Evolutionary conservation across 2,329 filamentous ascomycete species (phyloP).

Genomic region (Thielaviopsis populi): DNA sequence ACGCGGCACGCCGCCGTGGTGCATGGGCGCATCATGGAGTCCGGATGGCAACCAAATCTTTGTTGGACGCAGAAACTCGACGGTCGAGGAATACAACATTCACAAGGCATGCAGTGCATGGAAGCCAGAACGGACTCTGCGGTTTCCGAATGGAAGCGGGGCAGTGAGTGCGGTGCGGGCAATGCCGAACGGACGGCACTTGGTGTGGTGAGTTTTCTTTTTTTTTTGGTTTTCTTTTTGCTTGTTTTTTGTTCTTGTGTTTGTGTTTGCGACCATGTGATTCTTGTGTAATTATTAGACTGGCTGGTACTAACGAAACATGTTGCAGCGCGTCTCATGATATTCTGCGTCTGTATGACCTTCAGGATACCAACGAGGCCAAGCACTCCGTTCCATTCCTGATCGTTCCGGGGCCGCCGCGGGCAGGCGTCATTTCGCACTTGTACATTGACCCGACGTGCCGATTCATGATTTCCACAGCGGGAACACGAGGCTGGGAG

Average conservation of each 20-base stretch:
- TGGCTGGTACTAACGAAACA: not conserved
- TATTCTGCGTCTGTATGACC: constrained; percentile 83
- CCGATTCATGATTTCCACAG: constrained; percentile 79
- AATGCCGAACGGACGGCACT: constrained; percentile 85
- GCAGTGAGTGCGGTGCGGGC: constrained; percentile 74
- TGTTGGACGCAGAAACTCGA: constrained; percentile 75
- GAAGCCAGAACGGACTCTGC: constrained; percentile 62
- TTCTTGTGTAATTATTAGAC: not conserved
- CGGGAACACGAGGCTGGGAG: constrained; percentile 90
- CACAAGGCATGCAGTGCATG: constrained; percentile 56
- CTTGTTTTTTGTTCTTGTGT: no score
- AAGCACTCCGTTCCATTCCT: constrained; percentile 82
- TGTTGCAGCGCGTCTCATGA: constrained; percentile 65
- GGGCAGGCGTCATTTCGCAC: constrained; percentile 75
- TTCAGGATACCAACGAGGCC: constrained; percentile 48
- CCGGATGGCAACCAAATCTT: constrained; percentile 93
- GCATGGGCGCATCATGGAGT: constrained; percentile 93
- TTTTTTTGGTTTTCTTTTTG: no score
- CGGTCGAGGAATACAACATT: constrained; percentile 85
- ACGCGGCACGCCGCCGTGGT: constrained; percentile 78
- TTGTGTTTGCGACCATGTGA: not conserved
- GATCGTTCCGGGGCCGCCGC: constrained; percentile 75
- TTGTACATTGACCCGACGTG: constrained; percentile 79
- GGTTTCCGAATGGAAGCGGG: constrained; percentile 78
- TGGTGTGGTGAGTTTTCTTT: constrained; percentile 63